phyloP scores from a whole-genome alignment of 257 asterid genomes.

The Jasminum sambac region DNA sequence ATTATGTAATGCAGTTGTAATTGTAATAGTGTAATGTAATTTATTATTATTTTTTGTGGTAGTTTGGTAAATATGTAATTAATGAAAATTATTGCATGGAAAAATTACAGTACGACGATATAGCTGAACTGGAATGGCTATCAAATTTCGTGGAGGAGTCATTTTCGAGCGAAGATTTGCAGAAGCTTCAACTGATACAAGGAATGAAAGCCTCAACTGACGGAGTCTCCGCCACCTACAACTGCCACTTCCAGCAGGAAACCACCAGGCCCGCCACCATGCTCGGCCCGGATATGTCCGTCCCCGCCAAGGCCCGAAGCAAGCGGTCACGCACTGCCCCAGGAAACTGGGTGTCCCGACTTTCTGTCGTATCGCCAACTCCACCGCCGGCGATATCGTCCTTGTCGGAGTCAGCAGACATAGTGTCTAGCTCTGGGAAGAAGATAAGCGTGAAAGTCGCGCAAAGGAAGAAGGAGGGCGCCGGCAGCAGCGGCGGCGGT shows the following conservation, averaged over 20 bases:
- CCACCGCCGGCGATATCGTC: conserved; percentile 30
- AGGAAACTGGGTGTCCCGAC: conserved; percentile 80
- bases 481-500: too few species aligned
- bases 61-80: too few species aligned
- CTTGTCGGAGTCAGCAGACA: not conserved
- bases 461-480: conserved; percentile 41
- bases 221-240: conserved; percentile 38
- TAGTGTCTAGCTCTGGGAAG: conserved; percentile 20
- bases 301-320: conserved; percentile 93
- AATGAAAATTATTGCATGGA: conserved; percentile 1
- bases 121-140: conserved; percentile 93
- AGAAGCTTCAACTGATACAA: conserved; percentile 59
- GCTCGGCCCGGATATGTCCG: conserved; percentile 51
- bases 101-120: conserved; percentile 59
- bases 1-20: too few species aligned
- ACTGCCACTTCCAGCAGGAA: conserved; percentile 54
- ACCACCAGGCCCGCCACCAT: conserved; percentile 29
- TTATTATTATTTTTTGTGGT: too few species aligned
- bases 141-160: conserved; percentile 86
- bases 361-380: conserved; percentile 47
- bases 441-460: conserved; percentile 28
- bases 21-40: too few species aligned
- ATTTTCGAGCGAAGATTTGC: conserved; percentile 68
- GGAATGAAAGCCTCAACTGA: conserved; percentile 51
- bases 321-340: conserved; percentile 91